Conservation (phyloP, 495 filamentous ascomycete species). For the Xylaria cubensis region DNA sequence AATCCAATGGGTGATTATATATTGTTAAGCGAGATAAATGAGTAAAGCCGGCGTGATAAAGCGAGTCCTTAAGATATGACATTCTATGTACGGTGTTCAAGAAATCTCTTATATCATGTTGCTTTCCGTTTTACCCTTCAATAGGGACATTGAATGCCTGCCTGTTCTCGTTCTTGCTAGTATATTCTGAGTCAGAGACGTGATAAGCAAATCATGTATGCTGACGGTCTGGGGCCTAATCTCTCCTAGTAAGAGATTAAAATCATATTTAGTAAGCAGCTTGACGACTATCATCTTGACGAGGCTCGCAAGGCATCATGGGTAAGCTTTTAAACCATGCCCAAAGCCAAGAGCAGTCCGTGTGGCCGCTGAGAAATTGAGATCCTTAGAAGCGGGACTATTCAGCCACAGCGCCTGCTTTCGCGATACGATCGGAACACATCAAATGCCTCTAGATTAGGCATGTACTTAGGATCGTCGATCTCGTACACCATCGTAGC, state of each 20-base stretch:
- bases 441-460: conserved; percentile 34
- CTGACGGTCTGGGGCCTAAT: conserved; percentile 22
- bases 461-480: conserved; percentile 28
- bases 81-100: background rate
- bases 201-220: conserved; percentile 22
- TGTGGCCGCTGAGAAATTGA: conserved; percentile 26
- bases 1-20: background rate
- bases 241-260: conserved; percentile 27
- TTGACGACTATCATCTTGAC: conserved; percentile 37
- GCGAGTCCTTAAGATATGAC: background rate
- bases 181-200: background rate
- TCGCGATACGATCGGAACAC: conserved; percentile 30
- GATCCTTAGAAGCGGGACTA: background rate
- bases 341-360: conserved; percentile 34
- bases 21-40: background rate
- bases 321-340: conserved; percentile 34
- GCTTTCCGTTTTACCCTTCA: background rate
- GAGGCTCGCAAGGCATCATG: conserved; percentile 32
- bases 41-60: background rate
- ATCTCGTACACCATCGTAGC: conserved; percentile 28
- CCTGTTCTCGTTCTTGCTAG: background rate
- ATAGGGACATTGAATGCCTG: background rate
- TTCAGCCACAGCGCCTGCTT: background rate
- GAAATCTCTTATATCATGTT: too few relatives aligned
- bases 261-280: conserved; percentile 31